Conservation (phyloP, 768 basidiomycete genomes). For the Rhizopogon rudus region DNA sequence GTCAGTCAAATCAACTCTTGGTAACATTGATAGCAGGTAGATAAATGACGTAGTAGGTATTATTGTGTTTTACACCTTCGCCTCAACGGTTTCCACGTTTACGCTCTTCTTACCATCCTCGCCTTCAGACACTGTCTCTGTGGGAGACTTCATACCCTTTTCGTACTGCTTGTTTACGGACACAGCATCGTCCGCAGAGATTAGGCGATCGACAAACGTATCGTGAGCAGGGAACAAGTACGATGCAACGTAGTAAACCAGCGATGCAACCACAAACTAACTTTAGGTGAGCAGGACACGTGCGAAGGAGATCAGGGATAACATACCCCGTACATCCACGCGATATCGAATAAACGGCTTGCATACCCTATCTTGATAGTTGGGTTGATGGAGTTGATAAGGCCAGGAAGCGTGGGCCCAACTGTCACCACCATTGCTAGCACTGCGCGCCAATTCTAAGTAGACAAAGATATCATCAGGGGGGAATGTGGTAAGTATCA, state of each 20-base stretch:
- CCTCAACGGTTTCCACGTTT: not conserved
- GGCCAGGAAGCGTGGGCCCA: constrained; percentile 70
- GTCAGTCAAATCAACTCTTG: too few species aligned
- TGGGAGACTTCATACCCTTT: not conserved
- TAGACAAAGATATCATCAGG: not conserved
- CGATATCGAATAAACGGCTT: constrained; percentile 57
- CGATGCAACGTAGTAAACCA: constrained; percentile 23
- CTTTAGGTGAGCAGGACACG: constrained; percentile 3
- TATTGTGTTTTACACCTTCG: not conserved
- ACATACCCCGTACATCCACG: constrained; percentile 74
- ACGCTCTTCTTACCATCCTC: not conserved
- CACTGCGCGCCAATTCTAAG: constrained; percentile 78
- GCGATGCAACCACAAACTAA: constrained; percentile 20
- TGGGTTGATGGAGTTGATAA: constrained; percentile 69
- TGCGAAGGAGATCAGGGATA: not conserved
- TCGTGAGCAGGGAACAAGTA: constrained; percentile 19
- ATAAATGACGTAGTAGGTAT: not conserved
- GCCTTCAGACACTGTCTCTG: not conserved
- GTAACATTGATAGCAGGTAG: too few species aligned
- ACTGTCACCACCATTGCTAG: constrained; percentile 66
- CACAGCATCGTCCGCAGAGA: constrained; percentile 15
- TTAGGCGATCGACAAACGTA: constrained; percentile 21
- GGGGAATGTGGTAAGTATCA: not conserved
- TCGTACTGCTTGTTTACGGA: not conserved
- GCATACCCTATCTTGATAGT: constrained; percentile 57